Base-by-base conservation (phyloP, 2,329 filamentous ascomycete genomes). In the Clonostachys rhizophaga region DNA sequence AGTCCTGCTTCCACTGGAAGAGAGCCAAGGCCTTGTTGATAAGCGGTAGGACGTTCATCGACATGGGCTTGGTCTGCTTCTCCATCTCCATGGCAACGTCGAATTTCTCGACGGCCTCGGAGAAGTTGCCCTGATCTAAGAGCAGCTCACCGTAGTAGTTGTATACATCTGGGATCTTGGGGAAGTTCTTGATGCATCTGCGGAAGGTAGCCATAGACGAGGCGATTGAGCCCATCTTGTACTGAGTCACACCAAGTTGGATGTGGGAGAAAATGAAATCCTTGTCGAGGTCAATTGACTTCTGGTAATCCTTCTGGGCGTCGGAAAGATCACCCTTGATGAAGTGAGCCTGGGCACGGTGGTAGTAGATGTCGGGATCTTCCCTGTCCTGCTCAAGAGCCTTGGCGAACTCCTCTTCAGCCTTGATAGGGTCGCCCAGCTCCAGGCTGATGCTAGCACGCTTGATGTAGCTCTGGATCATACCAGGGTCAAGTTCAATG, bases 201-300 rank as follows among this genome's bases (percentile, higher is more conserved):
- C 92, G 84, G 84, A 99, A 97, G 6, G 94, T 99, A 35, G 94
- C 92, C 91, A 97, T 97, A 42, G 91, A 96, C 9, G 91, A 96
- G 8, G 94, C 94, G 49, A 99, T 88, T 33, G 90, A 96, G 56
- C 94, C 94, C 87, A 97, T 95, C 84, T 99, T 99, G 78, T 99
- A 99, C 71, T 99, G 94, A 44, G 94, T 99, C 45, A 99, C 94
- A 67, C 94, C 94, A 40, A 99, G 88, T 71, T 99, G 94, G 61
- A 99, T 99, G 73, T 99, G 94, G 8, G 92, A 97, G 80, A 96
- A 99, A 74, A 99, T 99, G 70, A 99, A 99, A 56, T 89, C 85
- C 57, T 84, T 81, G 75, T 99, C 94, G 33, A 99, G 81, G 59
- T 99, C 94, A 61, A 99, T 99, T 4, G 94, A 97, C 74, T 95